A percentile compares a stretch with the other conserved stretches of the same genome.
Evolutionary conservation across 2,329 filamentous ascomycete genomes (phyloP).

Genomic region (Diaporthe citrichinensis): DNA sequence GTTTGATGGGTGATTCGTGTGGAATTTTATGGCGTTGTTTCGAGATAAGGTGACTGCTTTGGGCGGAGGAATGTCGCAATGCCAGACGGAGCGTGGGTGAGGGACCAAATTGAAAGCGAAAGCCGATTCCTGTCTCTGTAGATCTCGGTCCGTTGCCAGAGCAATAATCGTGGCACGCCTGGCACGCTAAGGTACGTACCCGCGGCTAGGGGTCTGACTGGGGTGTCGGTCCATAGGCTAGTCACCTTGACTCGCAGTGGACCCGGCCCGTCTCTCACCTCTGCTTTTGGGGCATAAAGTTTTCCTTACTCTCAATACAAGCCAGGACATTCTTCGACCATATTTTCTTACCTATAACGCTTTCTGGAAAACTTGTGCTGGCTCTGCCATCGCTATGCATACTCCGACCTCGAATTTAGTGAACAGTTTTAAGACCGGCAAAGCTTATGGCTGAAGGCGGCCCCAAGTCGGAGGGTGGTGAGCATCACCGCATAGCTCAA

Average conservation of each 20-base stretch:
- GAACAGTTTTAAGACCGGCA: constrained; percentile 33
- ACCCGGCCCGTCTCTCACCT: not conserved
- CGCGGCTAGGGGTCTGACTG: constrained; percentile 4
- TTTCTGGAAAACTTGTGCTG: not conserved
- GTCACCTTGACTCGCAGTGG: constrained; percentile 35
- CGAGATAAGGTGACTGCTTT: not conserved
- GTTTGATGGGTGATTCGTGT: constrained; percentile 7
- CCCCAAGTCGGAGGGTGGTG: constrained; percentile 18
- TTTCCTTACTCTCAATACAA: constrained; percentile 20
- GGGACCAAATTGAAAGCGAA: not conserved
- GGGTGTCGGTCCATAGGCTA: not conserved
- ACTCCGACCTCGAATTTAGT: not conserved
- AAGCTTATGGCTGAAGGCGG: constrained; percentile 47
- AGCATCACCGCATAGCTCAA: constrained; percentile 22
- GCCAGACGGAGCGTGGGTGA: not conserved
- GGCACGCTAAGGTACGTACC: constrained; percentile 12
- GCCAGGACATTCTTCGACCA: not conserved
- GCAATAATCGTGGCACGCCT: constrained; percentile 36
- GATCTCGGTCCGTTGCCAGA: constrained; percentile 38
- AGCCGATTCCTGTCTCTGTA: constrained; percentile 5
- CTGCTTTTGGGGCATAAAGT: constrained; percentile 23
- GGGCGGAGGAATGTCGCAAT: constrained; percentile 2
- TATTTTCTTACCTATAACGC: not conserved
- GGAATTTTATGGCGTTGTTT: not conserved
- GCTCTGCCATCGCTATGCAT: constrained; percentile 38